phyloP scores from a whole-genome alignment of 106 monocot species.

The Dactylorhiza incarnata region DNA sequence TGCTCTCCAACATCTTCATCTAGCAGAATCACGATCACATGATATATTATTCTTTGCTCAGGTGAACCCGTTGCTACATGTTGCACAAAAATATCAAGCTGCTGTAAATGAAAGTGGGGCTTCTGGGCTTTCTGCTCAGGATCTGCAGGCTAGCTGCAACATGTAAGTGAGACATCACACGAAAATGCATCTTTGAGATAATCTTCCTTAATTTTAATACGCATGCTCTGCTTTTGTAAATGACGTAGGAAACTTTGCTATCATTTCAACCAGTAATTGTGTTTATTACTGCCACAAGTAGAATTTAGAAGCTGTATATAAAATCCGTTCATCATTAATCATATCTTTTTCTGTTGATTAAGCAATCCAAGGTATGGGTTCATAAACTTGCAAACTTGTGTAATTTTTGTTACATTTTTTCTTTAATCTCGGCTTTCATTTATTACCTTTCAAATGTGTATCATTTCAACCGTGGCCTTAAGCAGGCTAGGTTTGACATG shows the following conservation, averaged over 20 bases:
- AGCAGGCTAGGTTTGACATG: too few species aligned
- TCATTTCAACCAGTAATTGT: background rate
- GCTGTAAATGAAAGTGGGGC: conserved; percentile 43
- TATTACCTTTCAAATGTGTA: too few species aligned
- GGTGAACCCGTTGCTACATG: conserved; percentile 59
- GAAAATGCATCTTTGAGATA: background rate
- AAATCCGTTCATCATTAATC: background rate
- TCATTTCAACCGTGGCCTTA: too few species aligned
- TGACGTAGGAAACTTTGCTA: background rate
- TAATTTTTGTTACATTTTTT: background rate
- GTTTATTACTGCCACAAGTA: background rate
- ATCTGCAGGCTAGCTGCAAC: conserved; percentile 50
- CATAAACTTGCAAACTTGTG: background rate
- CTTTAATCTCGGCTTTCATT: too few species aligned
- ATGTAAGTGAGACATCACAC: conserved; percentile 31
- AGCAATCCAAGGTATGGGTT: background rate
- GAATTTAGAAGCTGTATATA: background rate
- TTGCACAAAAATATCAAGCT: conserved; percentile 60
- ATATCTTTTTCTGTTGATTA: background rate
- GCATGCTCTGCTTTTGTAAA: background rate
- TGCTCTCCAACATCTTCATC: background rate
- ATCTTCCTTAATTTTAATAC: background rate
- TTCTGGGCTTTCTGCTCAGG: conserved; percentile 42
- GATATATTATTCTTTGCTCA: conserved; percentile 11
- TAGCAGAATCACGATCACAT: background rate